These are phyloP conservation scores for Chamaecrista fasciculata DNA, from an alignment of 306 rosid species.

Conservation along the genomic window DNA sequence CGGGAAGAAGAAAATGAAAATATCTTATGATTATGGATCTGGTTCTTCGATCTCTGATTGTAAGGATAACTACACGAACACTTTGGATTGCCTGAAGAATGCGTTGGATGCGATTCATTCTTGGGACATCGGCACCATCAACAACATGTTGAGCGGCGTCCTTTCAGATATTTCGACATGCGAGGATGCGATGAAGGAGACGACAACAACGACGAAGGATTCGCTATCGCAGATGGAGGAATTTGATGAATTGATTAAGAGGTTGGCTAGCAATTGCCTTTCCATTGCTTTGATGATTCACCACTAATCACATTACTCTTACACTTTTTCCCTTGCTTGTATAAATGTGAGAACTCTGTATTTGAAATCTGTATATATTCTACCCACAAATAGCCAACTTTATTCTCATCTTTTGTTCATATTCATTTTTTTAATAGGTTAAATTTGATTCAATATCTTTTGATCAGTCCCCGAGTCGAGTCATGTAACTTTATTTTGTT, in stretches of 20 bases:
- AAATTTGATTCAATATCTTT: no score
- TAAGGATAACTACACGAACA: constrained; percentile 28
- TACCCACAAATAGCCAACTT: no score
- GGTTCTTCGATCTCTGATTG: not conserved
- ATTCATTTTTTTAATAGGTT: no score
- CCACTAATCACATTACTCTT: no score
- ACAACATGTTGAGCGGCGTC: constrained; percentile 39
- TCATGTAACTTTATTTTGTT: no score
- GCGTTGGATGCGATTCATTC: constrained; percentile 27
- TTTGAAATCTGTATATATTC: no score
- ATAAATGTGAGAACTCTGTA: no score
- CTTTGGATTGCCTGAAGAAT: constrained; percentile 27
- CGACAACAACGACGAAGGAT: no score
- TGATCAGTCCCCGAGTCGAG: no score
- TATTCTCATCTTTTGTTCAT: no score
- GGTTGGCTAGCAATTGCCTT: constrained; percentile 41
- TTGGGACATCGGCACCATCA: constrained; percentile 30
- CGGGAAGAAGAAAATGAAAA: no score
- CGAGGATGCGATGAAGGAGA: constrained; percentile 32
- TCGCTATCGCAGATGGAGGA: not conserved
- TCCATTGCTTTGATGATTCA: constrained; percentile 32
- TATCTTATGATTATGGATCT: not conserved
- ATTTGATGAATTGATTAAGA: constrained; percentile 18
- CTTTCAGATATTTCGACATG: constrained; percentile 34
- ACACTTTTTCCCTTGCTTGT: no score